A percentile compares a stretch with the other conserved stretches of the same genome.
phyloP scores from a whole-genome alignment of 2,329 filamentous ascomycete species.

The Sclerotinia sclerotiorum region DNA sequence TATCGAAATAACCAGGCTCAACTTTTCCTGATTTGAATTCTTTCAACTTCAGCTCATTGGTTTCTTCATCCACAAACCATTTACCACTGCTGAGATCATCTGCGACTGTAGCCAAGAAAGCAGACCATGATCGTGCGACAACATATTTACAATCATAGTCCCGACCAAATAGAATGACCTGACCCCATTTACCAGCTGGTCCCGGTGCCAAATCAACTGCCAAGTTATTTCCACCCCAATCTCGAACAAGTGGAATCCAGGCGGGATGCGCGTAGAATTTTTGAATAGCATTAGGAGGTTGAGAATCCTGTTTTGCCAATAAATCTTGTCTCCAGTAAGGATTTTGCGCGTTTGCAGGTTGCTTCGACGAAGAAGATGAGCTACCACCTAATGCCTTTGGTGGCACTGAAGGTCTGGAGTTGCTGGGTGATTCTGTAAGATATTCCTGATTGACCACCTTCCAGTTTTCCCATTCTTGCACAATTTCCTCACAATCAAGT shows the following conservation, averaged over 20 bases:
- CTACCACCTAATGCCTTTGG: constrained; percentile 70
- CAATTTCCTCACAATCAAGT: constrained; percentile 95
- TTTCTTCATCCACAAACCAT: constrained; percentile 90
- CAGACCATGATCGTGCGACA: constrained; percentile 85
- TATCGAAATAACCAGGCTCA: constrained; percentile 91
- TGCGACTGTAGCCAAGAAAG: constrained; percentile 81
- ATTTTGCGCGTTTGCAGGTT: constrained; percentile 53
- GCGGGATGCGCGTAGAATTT: constrained; percentile 90
- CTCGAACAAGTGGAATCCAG: constrained; percentile 94
- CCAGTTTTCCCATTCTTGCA: constrained; percentile 98
- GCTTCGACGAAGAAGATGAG: constrained; percentile 65
- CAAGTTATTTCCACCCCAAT: constrained; percentile 98
- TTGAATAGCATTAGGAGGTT: constrained; percentile 82
- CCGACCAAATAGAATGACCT: constrained; percentile 93
- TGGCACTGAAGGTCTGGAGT: constrained; percentile 61
- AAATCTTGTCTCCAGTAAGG: constrained; percentile 83
- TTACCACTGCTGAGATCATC: constrained; percentile 90
- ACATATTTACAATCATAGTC: constrained; percentile 99
- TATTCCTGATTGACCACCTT: constrained; percentile 89
- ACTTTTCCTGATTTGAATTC: constrained; percentile 89
- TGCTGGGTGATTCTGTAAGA: constrained; percentile 55
- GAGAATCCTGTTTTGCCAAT: constrained; percentile 78
- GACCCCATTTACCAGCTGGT: constrained; percentile 87
- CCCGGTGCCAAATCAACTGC: constrained; percentile 91
- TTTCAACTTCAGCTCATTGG: constrained; percentile 82